Evolutionary conservation across 2,329 filamentous ascomycete species (phyloP).

Genomic region (Malbranchea cinnamomea): DNA sequence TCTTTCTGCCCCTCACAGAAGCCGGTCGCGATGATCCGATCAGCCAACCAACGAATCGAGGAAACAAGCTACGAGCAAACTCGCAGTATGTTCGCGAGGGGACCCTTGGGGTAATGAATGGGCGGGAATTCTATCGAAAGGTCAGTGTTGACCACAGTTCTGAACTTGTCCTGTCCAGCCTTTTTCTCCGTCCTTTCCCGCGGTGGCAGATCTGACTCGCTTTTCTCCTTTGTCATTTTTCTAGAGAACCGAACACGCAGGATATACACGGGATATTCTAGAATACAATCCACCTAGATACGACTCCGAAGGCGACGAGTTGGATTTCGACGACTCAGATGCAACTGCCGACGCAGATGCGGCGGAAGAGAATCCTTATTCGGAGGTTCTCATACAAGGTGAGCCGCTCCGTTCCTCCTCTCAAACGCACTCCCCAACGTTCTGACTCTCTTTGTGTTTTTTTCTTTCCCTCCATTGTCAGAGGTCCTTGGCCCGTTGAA

Average conservation of each 20-base stretch:
- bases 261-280: conserved; percentile 45
- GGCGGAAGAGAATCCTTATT: conserved; percentile 47
- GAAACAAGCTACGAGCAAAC: conserved; percentile 46
- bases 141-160: conserved; percentile 21
- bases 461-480: conserved; percentile 14
- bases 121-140: conserved; percentile 40
- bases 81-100: conserved; percentile 42
- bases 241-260: conserved; percentile 46
- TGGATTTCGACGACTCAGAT: conserved; percentile 43
- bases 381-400: conserved; percentile 43
- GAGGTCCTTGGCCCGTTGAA: conserved; percentile 47
- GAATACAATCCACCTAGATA: conserved; percentile 43
- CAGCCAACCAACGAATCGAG: conserved; percentile 40
- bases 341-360: conserved; percentile 42
- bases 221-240: conserved; percentile 2
- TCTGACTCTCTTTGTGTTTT: conserved; percentile 1
- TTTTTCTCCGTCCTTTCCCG: not conserved
- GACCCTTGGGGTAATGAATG: conserved; percentile 36
- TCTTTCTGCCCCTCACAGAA: conserved; percentile 16
- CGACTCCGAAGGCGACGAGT: conserved; percentile 49
- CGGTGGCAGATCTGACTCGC: not conserved
- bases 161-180: not conserved
- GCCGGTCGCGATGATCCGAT: conserved; percentile 37
- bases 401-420: conserved; percentile 12
- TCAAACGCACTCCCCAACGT: not conserved